These are phyloP conservation scores for sorghum (Sorghum bicolor) DNA, from an alignment of 176 grass and related monocot species.

Conservation along the genomic window Sorghum_bicolor_NCBIv3 NC_012872.2:63279501-63280000, in stretches of 20 bases:
- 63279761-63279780: not conserved
- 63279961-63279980: not conserved
- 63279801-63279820: not conserved
- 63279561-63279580: not conserved
- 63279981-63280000: constrained; percentile 7
- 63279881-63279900: not conserved
- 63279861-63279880: not conserved
- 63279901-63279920: not conserved
- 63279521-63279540: not conserved
- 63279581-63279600: not conserved
- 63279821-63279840: not conserved
- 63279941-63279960: not conserved
- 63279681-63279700: not conserved
- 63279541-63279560: not conserved
- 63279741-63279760: not conserved
- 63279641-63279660: too few species aligned
- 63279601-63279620: too few species aligned
- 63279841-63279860: not conserved
- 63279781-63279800: not conserved
- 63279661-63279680: not conserved
- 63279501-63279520: not conserved
- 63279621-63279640: too few species aligned
- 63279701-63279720: not conserved
- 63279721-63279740: constrained; percentile 8
- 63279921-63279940: not conserved